Evolutionary conservation across 139 green algal species (phyloP), one percentile per base, ranked within the genome.

Genomic region (Chlorella sp.): DNA sequence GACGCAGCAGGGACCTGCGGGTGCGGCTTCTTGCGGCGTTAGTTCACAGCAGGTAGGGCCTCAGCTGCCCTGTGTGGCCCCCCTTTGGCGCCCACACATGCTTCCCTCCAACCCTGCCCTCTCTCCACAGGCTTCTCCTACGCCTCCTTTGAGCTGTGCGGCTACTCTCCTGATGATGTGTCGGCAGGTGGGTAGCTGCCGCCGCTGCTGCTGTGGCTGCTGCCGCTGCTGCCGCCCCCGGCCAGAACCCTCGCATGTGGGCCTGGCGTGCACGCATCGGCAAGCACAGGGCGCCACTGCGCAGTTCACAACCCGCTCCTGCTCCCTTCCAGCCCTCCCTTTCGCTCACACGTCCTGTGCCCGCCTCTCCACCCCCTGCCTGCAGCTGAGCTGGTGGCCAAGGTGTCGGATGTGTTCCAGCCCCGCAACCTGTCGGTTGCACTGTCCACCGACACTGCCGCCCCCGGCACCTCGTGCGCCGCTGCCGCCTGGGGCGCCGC

Each of bases 111-210:
- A 28, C 9, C 28, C 13, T 69, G 0, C 25, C 63, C 63, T 69
- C 9, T 38, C 65, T 32, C 68, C 21, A 9, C 51, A 60, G 91
- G 88, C 79, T 98, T 96, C 88, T 95, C 84, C 68, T 99, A 99
- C 78, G 96, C 97, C 9, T 97, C 91, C 51, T 90, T 98, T 30
- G 98, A 99, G 91, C 81, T 98, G 9, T 94, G 89, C 41, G 94
- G 96, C 44, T 93, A 93, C 70, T 74, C 85, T n/a, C 74, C 87
- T 34, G 81, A 92, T 3, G 51, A 84, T 13, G 76, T 92, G 28
- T 51, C 41, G 56, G 62, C 78, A 39, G 76, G 56, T 86, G 75
- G 28, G 76, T 17, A 9, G 39, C 32, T 15, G 16, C 23, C 25
- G 20, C 21, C 30, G 2, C 47, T 56, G 16, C 69, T 55, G 34